Base-by-base conservation (phyloP, 2,329 filamentous ascomycete species). In the Epichloe bromicola region DNA sequence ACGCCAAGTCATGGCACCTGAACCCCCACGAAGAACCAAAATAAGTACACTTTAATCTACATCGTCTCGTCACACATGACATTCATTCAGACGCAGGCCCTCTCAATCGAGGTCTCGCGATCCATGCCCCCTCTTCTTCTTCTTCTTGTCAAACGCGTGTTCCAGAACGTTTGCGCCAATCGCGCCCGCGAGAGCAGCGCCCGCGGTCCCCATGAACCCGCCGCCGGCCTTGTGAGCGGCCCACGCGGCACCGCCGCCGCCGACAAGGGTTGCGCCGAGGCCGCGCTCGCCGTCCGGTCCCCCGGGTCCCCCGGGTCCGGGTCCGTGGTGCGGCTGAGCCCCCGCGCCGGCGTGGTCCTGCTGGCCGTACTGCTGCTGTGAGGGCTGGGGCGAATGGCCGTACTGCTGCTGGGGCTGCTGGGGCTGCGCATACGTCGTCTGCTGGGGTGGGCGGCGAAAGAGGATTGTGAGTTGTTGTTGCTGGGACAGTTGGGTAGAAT, bases 161-260 rank as follows among this genome's bases (percentile, higher is more conserved):
- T 74, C 73, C 6, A 78, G 54, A 38, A 73, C 57, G 53, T 79
- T 79, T 1, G 77, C 78, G 4, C 72, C 74, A n/a, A 80, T 68
- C 1, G 76, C 75, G 36, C 77, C 78, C 15, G 70, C 73, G 1
- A 75, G 67, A 0, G 72, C 68, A 11, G 74, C 75, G 7, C 70
- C 74, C 2, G 78, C 59, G 2, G 73, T 76, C 20, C 74, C 73
- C 26, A 80, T 59, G 37, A 72, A 55, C 17, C 77, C 76, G 30
- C 73, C 74, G 12, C 76, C 78, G 19, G 75, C 64, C 56, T 75
- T 72, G 62, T 78, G 72, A 0, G 74, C 76, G 0, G 75, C 67
- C 58, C 71, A 78, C 7, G 72, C 76, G n/a, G 74, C 77, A 1
- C 69, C 75, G 17, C 71, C 75, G 49, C 74, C 73, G 20, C 76